Base-by-base conservation (phyloP, 208 protist genomes). In the Acanthamoeba healyi region DNA sequence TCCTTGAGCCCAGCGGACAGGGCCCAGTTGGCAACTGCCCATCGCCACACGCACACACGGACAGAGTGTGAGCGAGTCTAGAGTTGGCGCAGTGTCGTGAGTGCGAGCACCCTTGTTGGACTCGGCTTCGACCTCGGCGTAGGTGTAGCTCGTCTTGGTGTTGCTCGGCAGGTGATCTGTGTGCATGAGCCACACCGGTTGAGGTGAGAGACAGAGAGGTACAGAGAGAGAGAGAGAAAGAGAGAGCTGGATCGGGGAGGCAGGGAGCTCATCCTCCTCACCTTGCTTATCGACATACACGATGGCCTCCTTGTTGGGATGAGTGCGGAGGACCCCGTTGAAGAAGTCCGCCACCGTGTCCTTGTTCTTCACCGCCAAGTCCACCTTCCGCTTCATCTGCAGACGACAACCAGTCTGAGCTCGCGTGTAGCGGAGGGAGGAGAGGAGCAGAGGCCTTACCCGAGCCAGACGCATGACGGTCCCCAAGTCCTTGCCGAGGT, bases 111-210 rank as follows among this genome's bases (percentile, higher is more conserved):
- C 19, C 10, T 42, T 63, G 32, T 90, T 90, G 51, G 82, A 90
- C 56, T 90, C 82, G 15, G 46, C 56, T n/a, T 90, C 82, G 24
- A 90, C 38, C 26, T 90, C 54, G 34, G 46, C 82, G 22, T 70
- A 90, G 51, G 82, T 90, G 56, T 90, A 90, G 56, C 54, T 90
- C 22, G 26, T 32, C 29, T 90, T 90, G 82, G 49, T 56, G 49
- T 56, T 56, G 49, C 49, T 56, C 49, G 14, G 15, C 49, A 49
- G 12, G 44, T 49, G 29, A 67, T 67, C 29, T 67, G 29, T 36
- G 34, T 10, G 34, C 38, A 82, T 42, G 14, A 82, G 72, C 22
- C 3, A 82, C 38, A 51, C 32, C n/a, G n/a, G n/a, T n/a, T n/a
- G n/a, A n/a, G n/a, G n/a, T n/a, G 56, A 63, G 56, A 63, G 15